Evolutionary conservation across 176 grass and related monocot genomes (phyloP), one percentile per base, ranked within the genome.

Genomic region (Themeda triandra): DNA sequence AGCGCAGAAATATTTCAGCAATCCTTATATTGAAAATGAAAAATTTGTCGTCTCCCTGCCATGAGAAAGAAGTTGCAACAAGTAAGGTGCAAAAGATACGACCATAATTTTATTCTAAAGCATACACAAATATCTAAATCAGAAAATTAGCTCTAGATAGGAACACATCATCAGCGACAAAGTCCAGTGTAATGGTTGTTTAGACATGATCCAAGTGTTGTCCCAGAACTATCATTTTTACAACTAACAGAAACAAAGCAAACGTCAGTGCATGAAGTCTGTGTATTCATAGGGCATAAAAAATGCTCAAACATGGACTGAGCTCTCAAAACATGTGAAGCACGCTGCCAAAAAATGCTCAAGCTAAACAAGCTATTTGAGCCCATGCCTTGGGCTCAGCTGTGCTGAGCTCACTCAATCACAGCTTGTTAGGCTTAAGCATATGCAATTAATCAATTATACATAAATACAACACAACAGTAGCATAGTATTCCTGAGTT

Each of bases 1-100:
- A 79, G 41, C 66, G 81, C 30, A 95, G 88, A 86, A 90, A 92
- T 2, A 95, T 88, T 90, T 95, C 93, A 63, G 86, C 79, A 69
- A 95, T 88, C 85, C 86, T 92, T 19, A 88, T n/a, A 81, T 92
- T 95, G 77, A 92, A 85, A 77, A 88, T 46, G 39, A 88, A 92
- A 86, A 86, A 79, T 82, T 69, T 90, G n/a, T 92, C 93, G 64
- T 95, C 90, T 79, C 75, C 90, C 93, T 95, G 93, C 68, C 58
- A 85, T 51, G 85, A 88, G 27, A 78, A 88, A 88, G 27, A 78
- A 82, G 14, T 75, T 59, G 2, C 75, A 73, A 37, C 46, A 63
- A 86, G 51, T 65, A 66, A 37, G 15, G 10, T 68, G 27, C 79
- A 76, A 76, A 87, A 87, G 71, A 29, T 73, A 59, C 30, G 66